These are phyloP conservation scores for Glycine soja DNA, from an alignment of 306 rosid species.

Conservation along the genomic window DNA sequence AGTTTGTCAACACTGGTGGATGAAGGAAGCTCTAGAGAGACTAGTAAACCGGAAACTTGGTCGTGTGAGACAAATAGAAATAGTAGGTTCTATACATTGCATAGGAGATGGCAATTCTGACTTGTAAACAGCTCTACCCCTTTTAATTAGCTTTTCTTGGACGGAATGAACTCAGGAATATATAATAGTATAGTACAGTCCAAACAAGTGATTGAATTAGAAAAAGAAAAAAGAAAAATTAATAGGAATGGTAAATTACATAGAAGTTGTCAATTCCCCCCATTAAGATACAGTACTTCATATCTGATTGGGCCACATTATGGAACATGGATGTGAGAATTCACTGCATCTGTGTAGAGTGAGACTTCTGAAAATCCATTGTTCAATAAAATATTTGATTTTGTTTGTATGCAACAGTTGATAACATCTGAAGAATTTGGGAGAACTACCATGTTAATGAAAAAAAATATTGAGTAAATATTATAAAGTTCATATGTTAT, in stretches of 20 bases:
- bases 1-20: constrained; percentile 90
- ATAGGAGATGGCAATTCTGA: constrained; percentile 45
- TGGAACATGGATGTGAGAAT: neutral
- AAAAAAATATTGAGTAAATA: too few species aligned
- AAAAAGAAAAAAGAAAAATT: neutral
- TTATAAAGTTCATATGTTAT: too few species aligned
- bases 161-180: constrained; percentile 11
- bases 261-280: neutral
- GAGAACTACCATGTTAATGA: too few species aligned
- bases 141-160: too few species aligned
- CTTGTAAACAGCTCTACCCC: constrained; percentile 47
- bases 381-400: neutral
- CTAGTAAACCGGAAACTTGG: constrained; percentile 54
- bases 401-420: too few species aligned
- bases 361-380: neutral
- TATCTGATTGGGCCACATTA: neutral
- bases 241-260: neutral
- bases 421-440: too few species aligned
- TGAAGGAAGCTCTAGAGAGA: constrained; percentile 87
- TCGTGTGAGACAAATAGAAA: constrained; percentile 32
- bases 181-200: constrained; percentile 14
- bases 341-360: constrained; percentile 1
- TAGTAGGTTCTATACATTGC: constrained; percentile 41
- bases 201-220: constrained; percentile 24
- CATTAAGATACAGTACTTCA: too few species aligned